Evolutionary conservation across 1,284 basidiomycete species (phyloP).

Genomic region (Leccinum angustisporum): DNA sequence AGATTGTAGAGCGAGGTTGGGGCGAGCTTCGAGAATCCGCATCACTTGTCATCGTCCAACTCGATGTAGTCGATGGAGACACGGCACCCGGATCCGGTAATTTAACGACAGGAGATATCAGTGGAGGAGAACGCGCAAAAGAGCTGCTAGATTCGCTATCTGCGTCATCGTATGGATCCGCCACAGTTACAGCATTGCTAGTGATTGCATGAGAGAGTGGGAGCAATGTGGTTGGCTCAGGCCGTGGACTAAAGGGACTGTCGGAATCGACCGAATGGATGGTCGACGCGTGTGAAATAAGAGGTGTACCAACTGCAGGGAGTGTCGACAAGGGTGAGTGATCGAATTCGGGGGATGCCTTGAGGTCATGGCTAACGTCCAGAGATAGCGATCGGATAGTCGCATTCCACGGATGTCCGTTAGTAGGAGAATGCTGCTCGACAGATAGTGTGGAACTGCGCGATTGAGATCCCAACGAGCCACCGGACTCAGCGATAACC

Average conservation of each 20-base stretch:
- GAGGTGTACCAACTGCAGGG: constrained; percentile 33
- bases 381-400: constrained; percentile 15
- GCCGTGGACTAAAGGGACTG: constrained; percentile 35
- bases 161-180: constrained; percentile 13
- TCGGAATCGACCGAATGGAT: constrained; percentile 15
- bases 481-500: constrained; percentile 12
- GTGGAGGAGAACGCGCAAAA: constrained; percentile 29
- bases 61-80: constrained; percentile 30
- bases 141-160: constrained; percentile 25
- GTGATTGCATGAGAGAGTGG: constrained; percentile 23
- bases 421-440: constrained; percentile 30
- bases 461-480: constrained; percentile 26
- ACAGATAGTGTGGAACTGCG: constrained; percentile 36
- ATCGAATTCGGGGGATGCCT: constrained; percentile 23
- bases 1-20: constrained; percentile 8
- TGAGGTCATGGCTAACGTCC: constrained; percentile 9
- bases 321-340: constrained; percentile 35
- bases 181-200: background rate
- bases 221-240: constrained; percentile 22
- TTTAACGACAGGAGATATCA: constrained; percentile 34
- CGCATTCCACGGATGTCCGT: constrained; percentile 18
- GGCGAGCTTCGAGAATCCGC: constrained; percentile 19
- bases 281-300: constrained; percentile 16
- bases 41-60: constrained; percentile 34
- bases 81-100: constrained; percentile 26